phyloP scores from a whole-genome alignment of 305 asterid genomes.

The Fraxinus greggii region DNA sequence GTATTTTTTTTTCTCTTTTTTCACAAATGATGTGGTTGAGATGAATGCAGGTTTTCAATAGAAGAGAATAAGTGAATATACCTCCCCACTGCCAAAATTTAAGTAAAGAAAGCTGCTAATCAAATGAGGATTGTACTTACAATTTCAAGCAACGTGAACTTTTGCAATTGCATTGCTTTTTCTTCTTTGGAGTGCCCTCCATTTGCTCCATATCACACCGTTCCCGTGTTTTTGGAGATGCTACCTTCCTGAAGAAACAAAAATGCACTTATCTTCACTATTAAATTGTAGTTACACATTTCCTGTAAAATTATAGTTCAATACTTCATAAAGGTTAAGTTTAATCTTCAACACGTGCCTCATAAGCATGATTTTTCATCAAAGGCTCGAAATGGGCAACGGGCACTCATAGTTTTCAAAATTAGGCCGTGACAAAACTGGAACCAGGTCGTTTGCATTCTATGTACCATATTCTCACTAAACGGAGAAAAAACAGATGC shows the following conservation, averaged over 20 bases:
- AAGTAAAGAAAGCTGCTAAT: neutral
- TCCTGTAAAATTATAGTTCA: neutral
- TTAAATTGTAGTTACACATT: neutral
- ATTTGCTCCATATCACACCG: constrained; percentile 31
- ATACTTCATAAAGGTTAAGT: neutral
- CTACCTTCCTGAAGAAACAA: constrained; percentile 38
- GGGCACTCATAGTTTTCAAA: neutral
- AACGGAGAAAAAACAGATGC: neutral
- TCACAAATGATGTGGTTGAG: neutral
- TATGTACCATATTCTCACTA: neutral
- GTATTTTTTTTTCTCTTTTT: neutral
- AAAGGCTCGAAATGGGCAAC: neutral
- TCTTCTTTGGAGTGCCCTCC: constrained; percentile 66
- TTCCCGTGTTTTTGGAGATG: constrained; percentile 44
- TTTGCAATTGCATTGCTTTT: constrained; percentile 71
- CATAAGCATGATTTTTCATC: neutral
- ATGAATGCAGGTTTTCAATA: neutral
- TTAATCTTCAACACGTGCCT: neutral
- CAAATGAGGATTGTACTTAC: constrained; percentile 44
- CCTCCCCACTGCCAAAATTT: neutral
- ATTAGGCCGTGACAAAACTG: neutral
- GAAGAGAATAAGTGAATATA: neutral
- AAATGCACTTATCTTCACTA: constrained; percentile 3
- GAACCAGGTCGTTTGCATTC: neutral
- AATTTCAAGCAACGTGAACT: constrained; percentile 70